phyloP scores from a whole-genome alignment of 83 land plant genomes.

The Larix sibirica region DNA sequence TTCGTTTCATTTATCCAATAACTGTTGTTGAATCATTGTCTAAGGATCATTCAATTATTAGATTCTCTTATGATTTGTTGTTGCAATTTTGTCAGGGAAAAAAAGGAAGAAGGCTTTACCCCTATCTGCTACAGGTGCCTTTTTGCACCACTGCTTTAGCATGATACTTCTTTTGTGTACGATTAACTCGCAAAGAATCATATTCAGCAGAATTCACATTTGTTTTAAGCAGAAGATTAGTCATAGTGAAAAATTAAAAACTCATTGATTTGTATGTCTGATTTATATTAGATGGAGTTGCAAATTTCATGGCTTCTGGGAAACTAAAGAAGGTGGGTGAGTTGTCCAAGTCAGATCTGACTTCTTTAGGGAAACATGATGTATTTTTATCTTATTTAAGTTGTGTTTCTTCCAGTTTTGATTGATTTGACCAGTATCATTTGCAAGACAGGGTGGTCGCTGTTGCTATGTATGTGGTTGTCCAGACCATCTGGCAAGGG shows the following conservation, averaged over 20 bases:
- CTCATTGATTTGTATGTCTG: conserved; percentile 5
- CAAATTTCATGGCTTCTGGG: conserved; percentile 8
- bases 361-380: neutral
- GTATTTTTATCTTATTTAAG: neutral
- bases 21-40: too few species aligned
- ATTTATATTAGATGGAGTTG: neutral
- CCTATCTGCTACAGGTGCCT: neutral
- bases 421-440: neutral
- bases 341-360: neutral
- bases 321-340: conserved; percentile 12
- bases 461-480: conserved; percentile 74
- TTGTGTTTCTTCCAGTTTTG: neutral
- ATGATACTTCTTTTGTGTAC: neutral
- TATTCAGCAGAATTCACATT: neutral
- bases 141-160: neutral
- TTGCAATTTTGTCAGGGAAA: conserved; percentile 3
- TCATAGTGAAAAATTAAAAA: too few species aligned
- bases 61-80: neutral
- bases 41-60: neutral
- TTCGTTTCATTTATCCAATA: too few species aligned
- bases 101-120: conserved; percentile 12
- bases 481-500: conserved; percentile 74
- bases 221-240: neutral
- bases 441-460: conserved; percentile 48
- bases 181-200: neutral